Percentiles rank a stretch among this genome's conserved stretches.
These are phyloP conservation scores for Myxozyma melibiosi DNA, from an alignment of 805 yeast species.

Conservation along the genomic window DNA sequence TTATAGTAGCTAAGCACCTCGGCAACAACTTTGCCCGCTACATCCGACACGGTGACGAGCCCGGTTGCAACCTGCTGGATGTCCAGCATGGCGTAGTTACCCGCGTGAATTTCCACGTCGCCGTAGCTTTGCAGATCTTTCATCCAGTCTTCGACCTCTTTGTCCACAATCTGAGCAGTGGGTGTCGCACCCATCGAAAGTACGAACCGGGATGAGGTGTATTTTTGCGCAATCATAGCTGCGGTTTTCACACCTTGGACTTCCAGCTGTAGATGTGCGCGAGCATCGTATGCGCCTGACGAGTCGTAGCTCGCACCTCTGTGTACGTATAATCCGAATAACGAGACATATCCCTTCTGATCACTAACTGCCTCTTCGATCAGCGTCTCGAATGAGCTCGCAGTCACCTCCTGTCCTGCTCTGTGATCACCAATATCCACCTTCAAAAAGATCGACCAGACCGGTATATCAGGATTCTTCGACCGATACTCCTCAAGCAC, in stretches of 20 bases:
- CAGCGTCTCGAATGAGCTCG: slow-evolving; percentile 45
- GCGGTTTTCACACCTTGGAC: slow-evolving; percentile 60
- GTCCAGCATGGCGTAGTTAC: slow-evolving; percentile 73
- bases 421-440: slow-evolving; percentile 71
- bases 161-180: slow-evolving; percentile 53
- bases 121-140: slow-evolving; percentile 22
- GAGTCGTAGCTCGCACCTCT: slow-evolving; percentile 75
- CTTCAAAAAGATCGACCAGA: slow-evolving; percentile 69
- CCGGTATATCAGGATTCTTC: slow-evolving; percentile 18
- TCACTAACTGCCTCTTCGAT: slow-evolving; percentile 42
- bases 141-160: not conserved
- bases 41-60: slow-evolving; percentile 50
- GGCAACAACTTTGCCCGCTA: slow-evolving; percentile 59
- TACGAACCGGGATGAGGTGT: slow-evolving; percentile 45
- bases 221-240: slow-evolving; percentile 45
- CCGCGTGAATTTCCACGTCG: slow-evolving; percentile 69
- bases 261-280: slow-evolving; percentile 55
- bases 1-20: slow-evolving; percentile 64
- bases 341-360: slow-evolving; percentile 39
- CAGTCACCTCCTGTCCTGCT: slow-evolving; percentile 56
- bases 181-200: slow-evolving; percentile 84
- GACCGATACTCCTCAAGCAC: slow-evolving; percentile 2
- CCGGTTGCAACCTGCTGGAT: slow-evolving; percentile 76
- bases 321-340: slow-evolving; percentile 76
- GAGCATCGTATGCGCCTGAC: slow-evolving; percentile 50